Conservation (phyloP, 202 grass and related monocot genomes). For the Brachypodium distachyon region DNA sequence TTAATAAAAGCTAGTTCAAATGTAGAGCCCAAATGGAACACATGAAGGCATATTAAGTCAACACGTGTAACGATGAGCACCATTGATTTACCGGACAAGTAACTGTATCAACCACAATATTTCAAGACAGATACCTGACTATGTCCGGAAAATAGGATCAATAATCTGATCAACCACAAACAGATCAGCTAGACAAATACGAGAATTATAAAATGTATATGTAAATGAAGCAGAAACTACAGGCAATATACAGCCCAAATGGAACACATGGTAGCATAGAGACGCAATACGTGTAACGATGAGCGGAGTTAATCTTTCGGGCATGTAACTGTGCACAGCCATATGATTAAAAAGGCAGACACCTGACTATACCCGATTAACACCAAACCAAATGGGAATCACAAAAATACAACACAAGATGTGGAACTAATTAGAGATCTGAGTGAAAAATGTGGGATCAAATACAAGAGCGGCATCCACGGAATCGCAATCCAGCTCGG, state of each 20-base stretch:
- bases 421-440: background rate
- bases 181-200: too few species aligned
- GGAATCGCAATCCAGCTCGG: conserved; percentile 13
- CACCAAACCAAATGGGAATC: background rate
- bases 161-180: background rate
- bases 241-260: conserved; percentile 21
- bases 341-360: conserved; percentile 21
- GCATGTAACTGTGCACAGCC: conserved; percentile 52
- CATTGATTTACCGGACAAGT: conserved; percentile 23
- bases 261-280: conserved; percentile 40
- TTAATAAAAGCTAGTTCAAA: background rate
- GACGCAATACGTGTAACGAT: conserved; percentile 45
- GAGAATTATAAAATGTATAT: too few species aligned
- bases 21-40: conserved; percentile 45
- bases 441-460: conserved; percentile 16
- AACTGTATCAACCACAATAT: conserved; percentile 34
- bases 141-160: background rate
- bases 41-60: conserved; percentile 2
- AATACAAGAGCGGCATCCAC: conserved; percentile 45
- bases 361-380: conserved; percentile 53
- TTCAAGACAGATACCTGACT: conserved; percentile 32
- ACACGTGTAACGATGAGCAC: conserved; percentile 20
- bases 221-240: too few species aligned
- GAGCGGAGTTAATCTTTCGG: conserved; percentile 29
- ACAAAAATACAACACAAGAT: background rate